Evolutionary conservation across 2,329 filamentous ascomycete genomes (phyloP), one percentile per base, ranked within the genome.

Genomic region (Cercospora zeae-maydis): DNA sequence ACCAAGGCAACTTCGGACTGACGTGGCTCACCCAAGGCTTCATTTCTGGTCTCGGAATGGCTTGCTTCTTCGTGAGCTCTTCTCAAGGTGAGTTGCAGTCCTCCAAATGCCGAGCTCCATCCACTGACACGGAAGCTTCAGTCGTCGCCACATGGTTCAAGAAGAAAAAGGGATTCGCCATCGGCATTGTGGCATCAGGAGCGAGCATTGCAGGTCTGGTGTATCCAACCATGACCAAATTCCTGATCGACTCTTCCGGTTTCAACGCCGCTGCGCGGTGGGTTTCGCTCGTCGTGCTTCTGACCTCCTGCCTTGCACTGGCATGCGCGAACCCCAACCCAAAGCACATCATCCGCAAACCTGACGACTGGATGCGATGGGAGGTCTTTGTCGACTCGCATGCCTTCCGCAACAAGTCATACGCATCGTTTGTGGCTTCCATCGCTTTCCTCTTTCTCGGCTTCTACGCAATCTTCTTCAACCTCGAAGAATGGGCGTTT

Each of bases 381-480:
- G 66, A 68, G 8, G 77, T 78, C 7, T 72, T 70, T 63, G 71
- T 81, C 27, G 81, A 83, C 61, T 74, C 69, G 1, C 71, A 77
- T 21, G 81, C 80, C 0, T 79, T 82, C 69, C 68, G 67, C 33
- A 78, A 80, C 70, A 72, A 70, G 21, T 70, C 79, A 2, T 83
- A 78, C 66, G 72, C 70, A 59, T 81, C 77, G 74, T 78, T 81
- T 64, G 77, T 76, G 21, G 77, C 76, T 1, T 73, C 76, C 4
- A 77, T 82, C n/a, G 74, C 76, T 1, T 79, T 80, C 64, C 73
- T 82, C 52, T 83, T 82, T 74, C 76, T 82, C 54, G 81, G 81
- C 21, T 83, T 82, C 69, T 83, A 83, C 64, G 77, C 79, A 2
- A 72, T 83, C 19, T 82, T 82, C 73, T 83, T 83, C 75, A 82